Evolutionary conservation across 2,329 filamentous ascomycete genomes (phyloP), one percentile per base, ranked within the genome.

Genomic region (Nigrospora oryzae): DNA sequence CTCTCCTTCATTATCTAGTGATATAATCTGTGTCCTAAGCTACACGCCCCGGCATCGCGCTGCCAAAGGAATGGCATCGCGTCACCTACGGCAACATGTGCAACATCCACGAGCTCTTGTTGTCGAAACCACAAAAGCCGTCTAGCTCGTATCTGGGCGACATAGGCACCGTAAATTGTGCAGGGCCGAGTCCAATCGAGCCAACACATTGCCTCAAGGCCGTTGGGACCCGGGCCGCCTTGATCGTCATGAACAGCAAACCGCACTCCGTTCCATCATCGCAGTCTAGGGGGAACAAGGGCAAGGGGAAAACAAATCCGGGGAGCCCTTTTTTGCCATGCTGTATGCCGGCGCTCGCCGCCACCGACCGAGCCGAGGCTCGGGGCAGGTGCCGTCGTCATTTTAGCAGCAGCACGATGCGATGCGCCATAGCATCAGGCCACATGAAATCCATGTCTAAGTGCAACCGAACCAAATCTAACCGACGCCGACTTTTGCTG

Each of bases 401-500:
- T 42, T 33, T 42, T 16, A 16, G 40, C 40, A 15, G 40, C 40
- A 15, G 31, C 19, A n/a, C 33, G 39, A 41, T 42, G 19, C 32
- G 36, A 32, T 23, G 17, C 30, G 40, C 35, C 34, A 31, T 33
- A 34, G 23, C 23, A 34, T 13, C 16, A 41, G 39, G 39, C 15
- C 15, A 30, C 54, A 53, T 54, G 56, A 28, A 28, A 28, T 56
- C 44, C 51, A 55, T 55, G 53, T 63, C 59, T 62, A 61, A 58
- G 34, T 45, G 52, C 54, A 60, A 49, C 53, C 53, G 46, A 49
- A 54, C 51, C 32, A 44, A 39, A 31, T 58, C 48, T 58, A 59
- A 60, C 53, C 48, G 61, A 63, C 60, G 60, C 60, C 60, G 48
- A 52, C 50, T 46, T 58, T 58, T 61, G 58, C 57, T 56, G 56